These are phyloP conservation scores for Blechomonas ayalai DNA, from an alignment of 208 protist species.

Conservation along the genomic window DNA sequence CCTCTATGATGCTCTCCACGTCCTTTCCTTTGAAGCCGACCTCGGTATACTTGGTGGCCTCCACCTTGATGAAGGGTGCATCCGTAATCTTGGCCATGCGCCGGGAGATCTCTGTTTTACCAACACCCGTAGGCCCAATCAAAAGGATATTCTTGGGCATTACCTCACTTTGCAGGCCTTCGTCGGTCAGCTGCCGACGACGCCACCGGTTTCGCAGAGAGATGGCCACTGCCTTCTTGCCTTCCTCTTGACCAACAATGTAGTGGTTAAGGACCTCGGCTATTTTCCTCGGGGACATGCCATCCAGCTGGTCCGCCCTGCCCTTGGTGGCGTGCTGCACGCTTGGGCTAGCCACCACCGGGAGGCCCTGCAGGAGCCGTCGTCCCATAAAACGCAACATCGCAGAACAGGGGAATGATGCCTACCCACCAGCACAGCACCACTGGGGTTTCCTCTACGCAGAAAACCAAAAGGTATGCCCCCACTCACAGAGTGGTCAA, in stretches of 20 bases:
- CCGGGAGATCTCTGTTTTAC: constrained; percentile 95
- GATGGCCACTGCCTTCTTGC: constrained; percentile 95
- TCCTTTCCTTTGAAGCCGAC: constrained; percentile 95
- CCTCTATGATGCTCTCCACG: constrained; percentile 95
- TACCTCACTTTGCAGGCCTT: constrained; percentile 74
- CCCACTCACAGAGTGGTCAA: too few relatives aligned
- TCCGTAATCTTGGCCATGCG: constrained; percentile 95
- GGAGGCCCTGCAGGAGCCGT: constrained; percentile 27
- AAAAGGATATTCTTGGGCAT: constrained; percentile 93
- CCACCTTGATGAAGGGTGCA: constrained; percentile 97
- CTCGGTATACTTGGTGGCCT: constrained; percentile 98
- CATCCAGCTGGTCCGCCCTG: constrained; percentile 53
- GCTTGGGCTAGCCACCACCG: constrained; percentile 42
- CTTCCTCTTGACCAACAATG: constrained; percentile 94
- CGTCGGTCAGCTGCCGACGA: constrained; percentile 70
- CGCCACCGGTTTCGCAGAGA: constrained; percentile 95
- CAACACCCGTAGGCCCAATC: constrained; percentile 89
- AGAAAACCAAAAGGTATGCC: too few relatives aligned
- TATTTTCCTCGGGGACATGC: constrained; percentile 87
- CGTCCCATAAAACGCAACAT: constrained; percentile 59
- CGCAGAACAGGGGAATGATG: too few relatives aligned
- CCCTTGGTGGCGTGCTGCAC: constrained; percentile 44
- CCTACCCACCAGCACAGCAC: too few relatives aligned
- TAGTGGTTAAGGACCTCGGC: constrained; percentile 91
- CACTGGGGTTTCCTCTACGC: too few relatives aligned